Evolutionary conservation across 805 yeast genomes (phyloP), one percentile per base, ranked within the genome.

Genomic region (Metschnikowia aberdeeniae): DNA sequence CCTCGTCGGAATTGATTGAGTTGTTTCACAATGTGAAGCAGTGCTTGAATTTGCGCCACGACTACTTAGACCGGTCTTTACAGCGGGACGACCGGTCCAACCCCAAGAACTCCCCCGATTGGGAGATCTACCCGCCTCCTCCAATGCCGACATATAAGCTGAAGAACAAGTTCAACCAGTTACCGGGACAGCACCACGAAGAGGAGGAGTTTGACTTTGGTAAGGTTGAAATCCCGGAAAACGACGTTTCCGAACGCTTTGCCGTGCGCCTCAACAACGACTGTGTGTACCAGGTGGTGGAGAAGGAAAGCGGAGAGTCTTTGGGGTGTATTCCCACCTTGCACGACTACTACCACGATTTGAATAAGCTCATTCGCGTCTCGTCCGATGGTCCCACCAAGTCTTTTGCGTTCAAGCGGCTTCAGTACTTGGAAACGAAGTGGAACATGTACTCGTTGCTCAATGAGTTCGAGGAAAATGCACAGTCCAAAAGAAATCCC

Each of bases 361-460:
- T 89, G 57, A 93, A 86, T 43, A 78, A 73, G 46, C 78, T 93
- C 53, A 76, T 80, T n/a, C 66, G 76, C 10, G 76, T 88, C 39
- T 84, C 96, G 6, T 82, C 93, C 4, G 97, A 90, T 66, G 99
- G 99, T 0, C 99, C 99, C 5, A 81, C 95, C 12, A 93, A 93
- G 66, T 86, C 96, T 12, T 93, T 93, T 74, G 97, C 99, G 0
- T 93, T 89, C 67, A 82, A 92, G 63, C 78, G 99, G 58, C 72
- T 93, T 55, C 95, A 92, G 68, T 95, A 89, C 61, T 73, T 93
- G 44, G 99, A 93, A 63, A 97, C 98, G 24, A 88, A 90, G 61
- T 93, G 98, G 98, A 89, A 90, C 63, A 67, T 93, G 67, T 93
- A 92, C 69, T 79, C 80, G 49, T 67, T 93, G 50, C 72, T 92